phyloP scores from a whole-genome alignment of 2,329 filamentous ascomycete genomes.

The Beauveria pseudobassiana region DNA sequence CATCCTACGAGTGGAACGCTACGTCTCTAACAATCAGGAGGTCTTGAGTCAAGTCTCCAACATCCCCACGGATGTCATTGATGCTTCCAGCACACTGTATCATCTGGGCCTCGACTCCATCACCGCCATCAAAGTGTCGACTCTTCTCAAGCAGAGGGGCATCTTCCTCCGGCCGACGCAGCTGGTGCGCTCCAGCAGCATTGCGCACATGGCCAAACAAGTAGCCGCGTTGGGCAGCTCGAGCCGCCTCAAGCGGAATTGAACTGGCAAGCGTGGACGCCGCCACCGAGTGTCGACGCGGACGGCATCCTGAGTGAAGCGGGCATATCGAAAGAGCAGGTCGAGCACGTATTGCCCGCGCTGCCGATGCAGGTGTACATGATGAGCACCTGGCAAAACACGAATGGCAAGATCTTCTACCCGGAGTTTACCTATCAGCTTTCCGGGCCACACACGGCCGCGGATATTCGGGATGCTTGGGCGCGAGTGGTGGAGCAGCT shows the following conservation, averaged over 20 bases:
- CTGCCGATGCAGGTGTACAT: slow-evolving; percentile 76
- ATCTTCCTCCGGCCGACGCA: slow-evolving; percentile 62
- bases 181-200: slow-evolving; percentile 58
- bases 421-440: slow-evolving; percentile 61
- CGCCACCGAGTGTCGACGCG: slow-evolving; percentile 32
- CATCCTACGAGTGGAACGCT: slow-evolving; percentile 24
- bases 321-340: slow-evolving; percentile 33
- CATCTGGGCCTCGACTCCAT: slow-evolving; percentile 88
- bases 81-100: slow-evolving; percentile 60
- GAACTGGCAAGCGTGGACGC: slow-evolving; percentile 16
- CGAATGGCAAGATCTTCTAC: slow-evolving; percentile 61
- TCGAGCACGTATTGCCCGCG: slow-evolving; percentile 58
- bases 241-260: neutral
- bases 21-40: slow-evolving; percentile 34
- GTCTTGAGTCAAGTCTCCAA: slow-evolving; percentile 53
- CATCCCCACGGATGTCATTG: slow-evolving; percentile 50
- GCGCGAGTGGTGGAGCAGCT: slow-evolving; percentile 42
- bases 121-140: slow-evolving; percentile 75
- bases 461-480: slow-evolving; percentile 54
- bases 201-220: slow-evolving; percentile 52
- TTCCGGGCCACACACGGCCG: slow-evolving; percentile 27
- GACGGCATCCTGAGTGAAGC: slow-evolving; percentile 28
- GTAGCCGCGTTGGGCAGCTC: neutral
- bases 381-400: slow-evolving; percentile 67
- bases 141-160: slow-evolving; percentile 56